These are phyloP conservation scores for Aspergillus vadensis DNA, from an alignment of 2,329 filamentous ascomycete genomes.

Conservation along the genomic window DNA sequence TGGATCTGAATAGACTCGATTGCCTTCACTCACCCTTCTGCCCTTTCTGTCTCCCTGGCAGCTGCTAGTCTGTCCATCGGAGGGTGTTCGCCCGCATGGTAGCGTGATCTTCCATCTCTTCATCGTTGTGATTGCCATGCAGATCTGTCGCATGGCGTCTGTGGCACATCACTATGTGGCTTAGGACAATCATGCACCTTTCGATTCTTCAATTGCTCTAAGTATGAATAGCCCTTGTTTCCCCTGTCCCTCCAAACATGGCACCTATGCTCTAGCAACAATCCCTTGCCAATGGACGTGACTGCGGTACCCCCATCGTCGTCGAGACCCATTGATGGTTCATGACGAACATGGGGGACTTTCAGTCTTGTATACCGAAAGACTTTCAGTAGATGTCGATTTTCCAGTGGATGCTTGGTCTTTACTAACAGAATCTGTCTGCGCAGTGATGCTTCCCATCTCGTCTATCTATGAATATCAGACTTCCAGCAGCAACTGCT, in stretches of 20 bases:
- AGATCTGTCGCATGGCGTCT: slow-evolving; percentile 19
- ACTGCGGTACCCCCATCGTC: neutral
- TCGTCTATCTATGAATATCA: neutral
- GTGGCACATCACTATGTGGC: slow-evolving; percentile 16
- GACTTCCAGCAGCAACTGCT: neutral
- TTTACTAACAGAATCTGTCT: neutral
- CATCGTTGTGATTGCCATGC: slow-evolving; percentile 18
- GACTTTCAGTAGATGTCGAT: neutral
- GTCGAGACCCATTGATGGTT: neutral
- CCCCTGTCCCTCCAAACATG: neutral
- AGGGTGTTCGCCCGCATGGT: slow-evolving; percentile 1
- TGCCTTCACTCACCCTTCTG: neutral
- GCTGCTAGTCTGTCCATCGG: neutral
- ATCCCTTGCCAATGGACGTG: neutral
- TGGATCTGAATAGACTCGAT: slow-evolving; percentile 8
- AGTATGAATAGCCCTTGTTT: slow-evolving; percentile 13
- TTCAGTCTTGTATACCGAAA: neutral
- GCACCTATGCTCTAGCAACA: neutral
- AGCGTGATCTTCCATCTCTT: slow-evolving; percentile 10
- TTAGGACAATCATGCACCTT: slow-evolving; percentile 2
- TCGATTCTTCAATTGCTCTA: neutral
- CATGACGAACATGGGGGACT: neutral
- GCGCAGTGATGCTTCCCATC: slow-evolving; percentile 3
- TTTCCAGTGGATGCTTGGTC: neutral
- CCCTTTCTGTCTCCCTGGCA: slow-evolving; percentile 4